Conservation (phyloP, 495 filamentous ascomycete genomes). For the Lindgomyces ingoldianus region DNA sequence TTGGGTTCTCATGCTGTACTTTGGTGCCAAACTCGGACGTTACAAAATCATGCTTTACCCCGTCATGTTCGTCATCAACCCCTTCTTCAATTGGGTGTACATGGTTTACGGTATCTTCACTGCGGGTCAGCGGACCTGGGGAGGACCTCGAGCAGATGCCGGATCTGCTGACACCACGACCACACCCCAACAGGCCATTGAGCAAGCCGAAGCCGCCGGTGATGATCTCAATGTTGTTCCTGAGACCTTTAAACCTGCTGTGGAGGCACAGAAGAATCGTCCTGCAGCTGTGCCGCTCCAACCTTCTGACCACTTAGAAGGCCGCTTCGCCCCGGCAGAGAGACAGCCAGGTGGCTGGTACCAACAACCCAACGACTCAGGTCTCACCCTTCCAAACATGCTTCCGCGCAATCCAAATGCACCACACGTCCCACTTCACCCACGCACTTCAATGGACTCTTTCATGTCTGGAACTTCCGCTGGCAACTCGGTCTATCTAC, state of each 20-base stretch:
- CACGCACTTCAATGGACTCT: conserved; percentile 72
- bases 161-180: conserved; percentile 77
- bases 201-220: conserved; percentile 72
- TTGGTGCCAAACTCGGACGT: conserved; percentile 79
- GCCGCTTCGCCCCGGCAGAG: conserved; percentile 65
- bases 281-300: conserved; percentile 58
- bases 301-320: conserved; percentile 72
- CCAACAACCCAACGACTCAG: conserved; percentile 60
- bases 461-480: conserved; percentile 61
- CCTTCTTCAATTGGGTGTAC: conserved; percentile 98
- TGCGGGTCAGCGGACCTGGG: conserved; percentile 94
- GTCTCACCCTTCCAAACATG: conserved; percentile 46
- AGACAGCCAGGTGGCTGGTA: conserved; percentile 64
- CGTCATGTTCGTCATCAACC: conserved; percentile 92
- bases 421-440: conserved; percentile 56
- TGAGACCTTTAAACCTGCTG: conserved; percentile 79
- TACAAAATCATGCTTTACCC: conserved; percentile 95
- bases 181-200: conserved; percentile 80
- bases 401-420: conserved; percentile 51
- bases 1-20: conserved; percentile 96
- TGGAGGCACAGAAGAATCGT: conserved; percentile 55
- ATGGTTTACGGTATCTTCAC: conserved; percentile 91
- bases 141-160: conserved; percentile 90
- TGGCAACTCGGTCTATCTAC: conserved; percentile 67
- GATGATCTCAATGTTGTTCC: conserved; percentile 93